Base-by-base conservation (phyloP, 345 rosid genomes). In the Linum usitatissimum region DNA sequence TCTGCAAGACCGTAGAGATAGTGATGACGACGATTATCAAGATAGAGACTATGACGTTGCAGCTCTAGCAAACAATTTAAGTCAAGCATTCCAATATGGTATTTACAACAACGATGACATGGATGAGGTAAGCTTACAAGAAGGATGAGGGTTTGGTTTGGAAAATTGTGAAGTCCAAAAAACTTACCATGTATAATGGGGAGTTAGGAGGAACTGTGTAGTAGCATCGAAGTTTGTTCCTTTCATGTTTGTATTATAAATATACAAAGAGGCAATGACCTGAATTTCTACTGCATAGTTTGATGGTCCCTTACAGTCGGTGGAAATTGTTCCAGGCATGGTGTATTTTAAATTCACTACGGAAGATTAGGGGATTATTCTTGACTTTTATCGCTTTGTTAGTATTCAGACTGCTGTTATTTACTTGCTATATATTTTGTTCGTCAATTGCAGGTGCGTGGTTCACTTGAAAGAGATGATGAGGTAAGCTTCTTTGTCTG, bases 1-100 rank as follows among this genome's bases (percentile, higher is more conserved):
- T 55, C 74, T 84, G 66, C 94, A 83, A 61, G 96, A 91, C 69
- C 86, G 84, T 54, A 85, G 92, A 78, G 96, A 91, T 74, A 88
- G 96, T 55, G 95, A 86, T 76, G 98, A 87, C 65, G 97, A 86
- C 75, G 96, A 86, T 78, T 86, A 86, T 70, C 98, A 84, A 62
- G 93, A 91, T 70, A 85, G 98, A 77, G 98, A 91, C 71, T 91
- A 84, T 73, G 96, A 91, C 77, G 96, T 86, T 76, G 91, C 96
- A 53, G 94, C 88, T 68, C 76, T 91, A 57, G 96, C 96, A 73
- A 91, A 83, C 74, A 88, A 91, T 70, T 77, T 91, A 66, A 91
- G 88, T 68, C 92, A 88, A 81, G 98, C 96, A 60, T 91, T 88
- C 71, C 82, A 83, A 73, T 91, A 83, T 79, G 96, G 90, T 62